phyloP scores from a whole-genome alignment of 345 rosid genomes.

The Euphorbia lathyris region DNA sequence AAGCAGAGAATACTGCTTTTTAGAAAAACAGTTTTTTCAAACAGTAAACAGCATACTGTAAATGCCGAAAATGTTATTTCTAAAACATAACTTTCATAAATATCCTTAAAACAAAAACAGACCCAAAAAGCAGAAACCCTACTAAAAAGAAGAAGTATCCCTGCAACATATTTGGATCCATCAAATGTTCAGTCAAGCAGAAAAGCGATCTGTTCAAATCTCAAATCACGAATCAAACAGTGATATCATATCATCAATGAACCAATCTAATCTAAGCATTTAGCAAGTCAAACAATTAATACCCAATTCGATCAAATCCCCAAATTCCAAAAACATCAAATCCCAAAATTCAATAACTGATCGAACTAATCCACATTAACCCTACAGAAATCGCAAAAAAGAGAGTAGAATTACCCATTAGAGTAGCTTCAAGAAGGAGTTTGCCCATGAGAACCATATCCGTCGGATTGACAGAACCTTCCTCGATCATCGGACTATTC shows the following conservation, averaged over 20 bases:
- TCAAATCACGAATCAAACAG: slow-evolving; percentile 11
- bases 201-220: neutral
- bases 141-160: no score
- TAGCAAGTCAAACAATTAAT: neutral
- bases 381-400: neutral
- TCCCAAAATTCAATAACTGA: slow-evolving; percentile 8
- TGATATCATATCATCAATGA: neutral
- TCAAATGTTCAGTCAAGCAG: no score
- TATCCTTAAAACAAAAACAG: no score
- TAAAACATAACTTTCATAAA: no score
- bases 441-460: slow-evolving; percentile 36
- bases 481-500: slow-evolving; percentile 25
- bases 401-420: slow-evolving; percentile 29
- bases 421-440: slow-evolving; percentile 32
- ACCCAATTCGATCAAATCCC: slow-evolving; percentile 6
- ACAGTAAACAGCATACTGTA: no score
- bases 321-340: neutral
- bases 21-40: no score
- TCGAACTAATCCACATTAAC: slow-evolving; percentile 4
- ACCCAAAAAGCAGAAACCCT: no score
- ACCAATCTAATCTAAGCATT: neutral
- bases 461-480: slow-evolving; percentile 22
- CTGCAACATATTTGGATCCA: no score
- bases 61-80: no score
- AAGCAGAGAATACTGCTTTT: no score